Conservation (phyloP, 331 rosid species). For the Quercus tomentella region DNA sequence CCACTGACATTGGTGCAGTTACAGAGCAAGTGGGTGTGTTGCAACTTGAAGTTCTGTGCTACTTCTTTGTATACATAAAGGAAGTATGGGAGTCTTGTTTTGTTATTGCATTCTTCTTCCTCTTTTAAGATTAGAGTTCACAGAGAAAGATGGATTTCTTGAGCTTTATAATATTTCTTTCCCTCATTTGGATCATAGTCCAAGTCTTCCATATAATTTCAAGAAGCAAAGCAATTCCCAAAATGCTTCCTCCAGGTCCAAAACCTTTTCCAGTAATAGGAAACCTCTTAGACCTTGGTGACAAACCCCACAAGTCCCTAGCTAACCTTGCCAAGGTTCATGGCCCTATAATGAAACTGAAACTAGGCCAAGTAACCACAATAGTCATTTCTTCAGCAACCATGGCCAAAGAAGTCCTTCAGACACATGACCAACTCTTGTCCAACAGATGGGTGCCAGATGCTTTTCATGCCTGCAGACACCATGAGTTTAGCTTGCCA, state of each 20-base stretch:
- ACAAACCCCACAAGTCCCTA: conserved; percentile 36
- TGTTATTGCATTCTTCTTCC: background rate
- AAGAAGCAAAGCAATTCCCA: background rate
- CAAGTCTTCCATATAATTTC: background rate
- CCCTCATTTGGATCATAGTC: conserved; percentile 9
- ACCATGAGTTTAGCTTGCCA: background rate
- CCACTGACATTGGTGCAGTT: too few species aligned
- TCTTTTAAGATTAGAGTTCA: background rate
- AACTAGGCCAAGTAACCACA: conserved; percentile 31
- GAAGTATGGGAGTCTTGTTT: too few species aligned
- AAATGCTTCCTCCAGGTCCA: conserved; percentile 43
- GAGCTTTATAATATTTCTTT: background rate
- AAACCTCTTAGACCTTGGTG: conserved; percentile 36
- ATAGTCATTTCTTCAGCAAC: conserved; percentile 28
- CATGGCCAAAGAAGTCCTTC: conserved; percentile 33
- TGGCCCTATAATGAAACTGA: conserved; percentile 38
- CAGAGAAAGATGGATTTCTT: conserved; percentile 6
- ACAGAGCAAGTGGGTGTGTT: too few species aligned
- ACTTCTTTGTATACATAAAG: too few species aligned
- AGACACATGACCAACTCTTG: conserved; percentile 29
- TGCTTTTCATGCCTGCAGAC: background rate
- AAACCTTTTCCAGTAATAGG: conserved; percentile 33
- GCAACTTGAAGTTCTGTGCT: too few species aligned
- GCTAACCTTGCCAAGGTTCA: conserved; percentile 29
- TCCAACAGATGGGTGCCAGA: conserved; percentile 28